Base-by-base conservation (phyloP, 345 rosid species). In the Mallotus nudiflorus region DNA sequence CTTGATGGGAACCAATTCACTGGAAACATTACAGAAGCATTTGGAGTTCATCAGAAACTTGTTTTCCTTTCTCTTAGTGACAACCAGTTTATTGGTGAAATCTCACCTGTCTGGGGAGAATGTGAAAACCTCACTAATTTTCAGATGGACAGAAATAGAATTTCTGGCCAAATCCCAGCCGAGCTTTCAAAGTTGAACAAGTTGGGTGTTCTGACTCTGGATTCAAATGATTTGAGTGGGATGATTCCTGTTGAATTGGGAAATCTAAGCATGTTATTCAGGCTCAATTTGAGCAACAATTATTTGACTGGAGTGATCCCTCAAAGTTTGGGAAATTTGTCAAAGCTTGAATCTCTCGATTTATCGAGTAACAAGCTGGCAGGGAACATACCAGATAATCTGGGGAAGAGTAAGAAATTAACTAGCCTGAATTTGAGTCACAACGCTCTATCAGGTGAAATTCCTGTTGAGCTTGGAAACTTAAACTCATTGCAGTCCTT, bases 21-120 rank as follows among this genome's bases (percentile, higher is more conserved):
- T 0, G 88, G 84, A 19, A 74, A 83, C 78, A 85, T 89, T 67
- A 84, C 85, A 0, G 62, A 71, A n/a, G 82, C 87, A 10, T 89
- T 89, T 61, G 83, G 90, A 19, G 76, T 87, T 27, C 75, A 84
- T 71, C 85, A 83, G 0, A 6, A 24, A 16, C 86, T 89, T 22
- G 57, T 11, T 48, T 87, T 72, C 71, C 29, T 85, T 33, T 19
- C 70, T 65, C 79, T 87, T n/a, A 83, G 81, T 29, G 67, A 68
- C 54, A 89, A 89, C 70, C 85, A 62, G 51, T 81, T 89, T 39
- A 65, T 56, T 27, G 96, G 96, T 39, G 66, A 74, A 69, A 77
- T 89, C 50, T 89, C 90, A 0, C 69, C 81, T 12, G 40, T 29
- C 16, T 89, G 95, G 95, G 95, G 95, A 22, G 79, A 84, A 59